phyloP scores from a whole-genome alignment of 2,329 filamentous ascomycete genomes.

The Ambrosiella cleistominuta region DNA sequence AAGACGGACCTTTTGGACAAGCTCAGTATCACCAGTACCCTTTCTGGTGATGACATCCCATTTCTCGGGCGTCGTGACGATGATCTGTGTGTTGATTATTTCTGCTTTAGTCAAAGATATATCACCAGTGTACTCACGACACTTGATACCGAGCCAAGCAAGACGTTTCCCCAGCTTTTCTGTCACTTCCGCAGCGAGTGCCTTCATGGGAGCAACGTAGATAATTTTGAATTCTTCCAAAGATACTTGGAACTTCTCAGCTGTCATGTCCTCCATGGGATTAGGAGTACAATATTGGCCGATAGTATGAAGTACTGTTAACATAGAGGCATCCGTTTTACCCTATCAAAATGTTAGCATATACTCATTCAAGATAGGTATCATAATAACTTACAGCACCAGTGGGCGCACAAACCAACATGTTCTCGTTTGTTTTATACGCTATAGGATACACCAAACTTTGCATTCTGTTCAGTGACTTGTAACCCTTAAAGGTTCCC shows the following conservation, averaged over 20 bases:
- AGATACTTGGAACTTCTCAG: conserved; percentile 66
- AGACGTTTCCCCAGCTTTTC: conserved; percentile 84
- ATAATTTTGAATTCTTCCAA: conserved; percentile 92
- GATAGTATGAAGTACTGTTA: conserved; percentile 82
- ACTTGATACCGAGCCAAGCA: conserved; percentile 82
- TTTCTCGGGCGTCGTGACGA: conserved; percentile 96
- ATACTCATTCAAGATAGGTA: not conserved
- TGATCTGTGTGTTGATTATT: conserved; percentile 90
- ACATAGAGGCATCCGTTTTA: conserved; percentile 97
- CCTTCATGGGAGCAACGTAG: conserved; percentile 98
- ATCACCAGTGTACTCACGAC: conserved; percentile 87
- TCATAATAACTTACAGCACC: conserved; percentile 49
- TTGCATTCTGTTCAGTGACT: conserved; percentile 90
- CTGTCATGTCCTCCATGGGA: conserved; percentile 54
- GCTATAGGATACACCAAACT: conserved; percentile 89
- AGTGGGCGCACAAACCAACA: conserved; percentile 95
- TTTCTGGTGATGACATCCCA: conserved; percentile 98
- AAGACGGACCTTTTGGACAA: conserved; percentile 90
- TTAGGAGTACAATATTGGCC: conserved; percentile 70
- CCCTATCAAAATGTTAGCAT: conserved; percentile 29
- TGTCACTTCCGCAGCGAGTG: conserved; percentile 86
- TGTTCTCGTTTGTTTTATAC: conserved; percentile 92
- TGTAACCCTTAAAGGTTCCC: conserved; percentile 89
- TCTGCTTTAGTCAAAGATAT: conserved; percentile 98
- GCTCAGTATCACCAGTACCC: conserved; percentile 88